Evolutionary conservation across 345 rosid species (phyloP).

Genomic region (Acer yangbiense): DNA sequence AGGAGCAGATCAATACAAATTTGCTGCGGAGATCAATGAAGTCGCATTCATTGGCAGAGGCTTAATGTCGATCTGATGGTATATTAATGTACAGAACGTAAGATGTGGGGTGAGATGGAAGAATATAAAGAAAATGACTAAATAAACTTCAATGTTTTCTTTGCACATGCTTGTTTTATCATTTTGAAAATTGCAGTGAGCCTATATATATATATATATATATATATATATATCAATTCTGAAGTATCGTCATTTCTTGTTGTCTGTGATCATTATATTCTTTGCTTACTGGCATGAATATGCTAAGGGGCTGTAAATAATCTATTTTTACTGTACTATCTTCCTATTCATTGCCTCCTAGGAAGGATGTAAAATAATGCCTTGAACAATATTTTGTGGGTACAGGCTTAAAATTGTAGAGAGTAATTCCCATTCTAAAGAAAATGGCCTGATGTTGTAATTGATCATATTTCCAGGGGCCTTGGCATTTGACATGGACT

Average conservation of each 20-base stretch:
- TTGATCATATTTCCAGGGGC: slow-evolving; percentile 49
- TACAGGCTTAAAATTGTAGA: not conserved
- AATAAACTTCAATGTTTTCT: not conserved
- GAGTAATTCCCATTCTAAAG: not conserved
- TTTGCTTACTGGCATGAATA: not conserved
- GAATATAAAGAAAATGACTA: not conserved
- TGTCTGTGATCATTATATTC: not conserved
- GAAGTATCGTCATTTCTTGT: not conserved
- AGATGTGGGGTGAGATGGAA: not conserved
- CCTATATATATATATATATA: not conserved
- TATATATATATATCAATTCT: not conserved
- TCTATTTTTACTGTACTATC: not conserved
- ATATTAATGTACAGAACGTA: not conserved
- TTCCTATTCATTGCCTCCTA: not conserved
- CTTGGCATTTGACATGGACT: slow-evolving; percentile 76
- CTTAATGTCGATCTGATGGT: not conserved
- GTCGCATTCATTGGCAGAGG: not conserved
- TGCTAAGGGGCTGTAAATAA: not conserved
- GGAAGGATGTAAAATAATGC: not conserved
- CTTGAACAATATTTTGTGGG: not conserved
- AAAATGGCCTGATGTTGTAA: slow-evolving; percentile 3
- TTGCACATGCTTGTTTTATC: not conserved
- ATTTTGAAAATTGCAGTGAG: not conserved
- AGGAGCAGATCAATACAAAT: not conserved
- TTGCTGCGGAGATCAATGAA: not conserved